Evolutionary conservation across 1,284 basidiomycete genomes (phyloP).

Genomic region (Gomphus bonarii): DNA sequence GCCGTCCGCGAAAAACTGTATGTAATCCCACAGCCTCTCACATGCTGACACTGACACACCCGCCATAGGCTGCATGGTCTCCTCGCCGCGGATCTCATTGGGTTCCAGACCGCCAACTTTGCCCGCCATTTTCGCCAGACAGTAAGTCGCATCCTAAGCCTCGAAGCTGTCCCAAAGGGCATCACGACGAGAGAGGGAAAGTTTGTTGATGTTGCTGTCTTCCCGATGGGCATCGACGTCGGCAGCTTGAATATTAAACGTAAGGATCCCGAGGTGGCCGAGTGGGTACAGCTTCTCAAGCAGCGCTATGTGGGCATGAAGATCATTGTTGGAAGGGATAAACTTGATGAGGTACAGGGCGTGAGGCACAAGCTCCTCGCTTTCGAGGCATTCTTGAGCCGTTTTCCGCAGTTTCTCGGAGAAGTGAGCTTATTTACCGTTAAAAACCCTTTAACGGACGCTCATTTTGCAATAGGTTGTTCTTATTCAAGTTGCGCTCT

Average conservation of each 20-base stretch:
- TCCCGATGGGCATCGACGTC: conserved; percentile 88
- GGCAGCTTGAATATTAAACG: conserved; percentile 55
- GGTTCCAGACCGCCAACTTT: conserved; percentile 80
- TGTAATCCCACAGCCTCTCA: background rate
- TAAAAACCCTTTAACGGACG: background rate
- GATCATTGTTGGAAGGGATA: conserved; percentile 80
- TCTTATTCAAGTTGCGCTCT: conserved; percentile 79
- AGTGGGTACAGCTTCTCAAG: conserved; percentile 69
- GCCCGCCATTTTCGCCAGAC: conserved; percentile 77
- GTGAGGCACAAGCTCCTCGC: conserved; percentile 77
- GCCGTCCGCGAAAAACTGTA: conserved; percentile 40
- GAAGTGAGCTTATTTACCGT: conserved; percentile 33
- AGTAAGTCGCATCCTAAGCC: conserved; percentile 69
- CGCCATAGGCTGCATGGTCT: conserved; percentile 52
- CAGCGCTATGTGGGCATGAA: conserved; percentile 80
- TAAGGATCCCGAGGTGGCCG: conserved; percentile 67
- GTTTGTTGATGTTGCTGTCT: conserved; percentile 79
- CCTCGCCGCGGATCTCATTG: conserved; percentile 63
- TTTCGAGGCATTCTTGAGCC: conserved; percentile 77
- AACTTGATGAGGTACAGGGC: conserved; percentile 75
- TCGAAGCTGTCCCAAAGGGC: conserved; percentile 77
- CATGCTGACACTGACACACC: background rate
- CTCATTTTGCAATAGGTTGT: conserved; percentile 41
- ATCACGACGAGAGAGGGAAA: conserved; percentile 44
- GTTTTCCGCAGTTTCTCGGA: conserved; percentile 67